Evolutionary conservation across 2,329 filamentous ascomycete species (phyloP).

Genomic region (Calonectria ilicicola): DNA sequence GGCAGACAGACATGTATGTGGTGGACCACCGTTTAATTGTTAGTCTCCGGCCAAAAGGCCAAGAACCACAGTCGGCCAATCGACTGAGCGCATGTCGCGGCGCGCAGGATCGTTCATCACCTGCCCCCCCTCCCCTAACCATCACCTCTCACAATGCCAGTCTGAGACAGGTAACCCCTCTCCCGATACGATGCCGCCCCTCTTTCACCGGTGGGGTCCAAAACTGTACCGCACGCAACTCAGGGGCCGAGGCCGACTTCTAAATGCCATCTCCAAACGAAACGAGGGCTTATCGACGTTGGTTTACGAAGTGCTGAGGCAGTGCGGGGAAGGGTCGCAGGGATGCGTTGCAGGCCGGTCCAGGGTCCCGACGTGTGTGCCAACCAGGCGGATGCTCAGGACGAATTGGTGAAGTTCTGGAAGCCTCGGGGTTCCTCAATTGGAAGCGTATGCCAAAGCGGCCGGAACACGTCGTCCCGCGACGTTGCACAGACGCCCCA

Average conservation of each 20-base stretch:
- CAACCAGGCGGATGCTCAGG: neutral
- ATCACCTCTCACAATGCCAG: slow-evolving; percentile 23
- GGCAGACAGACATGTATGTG: neutral
- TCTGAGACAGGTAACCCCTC: slow-evolving; percentile 22
- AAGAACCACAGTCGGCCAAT: slow-evolving; percentile 1
- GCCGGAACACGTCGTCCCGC: slow-evolving; percentile 9
- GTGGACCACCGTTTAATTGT: neutral
- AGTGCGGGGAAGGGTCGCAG: slow-evolving; percentile 21
- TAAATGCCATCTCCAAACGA: slow-evolving; percentile 11
- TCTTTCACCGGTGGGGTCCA: slow-evolving; percentile 16
- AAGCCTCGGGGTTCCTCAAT: slow-evolving; percentile 6
- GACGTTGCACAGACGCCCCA: neutral
- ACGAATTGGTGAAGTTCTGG: slow-evolving; percentile 17
- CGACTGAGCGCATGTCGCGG: slow-evolving; percentile 1
- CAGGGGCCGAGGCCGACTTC: slow-evolving; percentile 19
- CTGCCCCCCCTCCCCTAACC: neutral
- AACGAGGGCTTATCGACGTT: slow-evolving; percentile 10
- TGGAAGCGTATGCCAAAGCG: neutral
- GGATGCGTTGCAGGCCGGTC: slow-evolving; percentile 7
- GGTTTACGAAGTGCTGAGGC: slow-evolving; percentile 15
- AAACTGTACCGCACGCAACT: slow-evolving; percentile 1
- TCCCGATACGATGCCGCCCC: slow-evolving; percentile 20
- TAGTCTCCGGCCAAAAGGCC: neutral
- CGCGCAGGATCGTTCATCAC: neutral
- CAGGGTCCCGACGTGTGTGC: neutral